Base-by-base conservation (phyloP, 2,329 filamentous ascomycete species). In the Apiospora hydei region DNA sequence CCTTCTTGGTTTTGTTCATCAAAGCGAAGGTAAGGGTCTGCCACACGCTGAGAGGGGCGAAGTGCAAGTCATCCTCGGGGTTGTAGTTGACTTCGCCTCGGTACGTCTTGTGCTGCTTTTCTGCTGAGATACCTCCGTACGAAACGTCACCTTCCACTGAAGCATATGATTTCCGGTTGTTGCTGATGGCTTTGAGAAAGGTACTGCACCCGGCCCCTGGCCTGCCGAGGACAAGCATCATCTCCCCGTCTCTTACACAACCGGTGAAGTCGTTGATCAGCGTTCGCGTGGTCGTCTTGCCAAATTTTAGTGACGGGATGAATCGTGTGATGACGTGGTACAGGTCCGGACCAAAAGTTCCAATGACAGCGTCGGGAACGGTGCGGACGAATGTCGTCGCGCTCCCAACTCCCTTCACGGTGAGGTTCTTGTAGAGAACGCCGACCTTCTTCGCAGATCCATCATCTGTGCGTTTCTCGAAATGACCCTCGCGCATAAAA, bases 11-110 rank as follows among this genome's bases (percentile, higher is more conserved):
- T 83, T 94, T 94, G 82, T 91, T 94, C 81, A 90, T 88, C 68
- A 95, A 83, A 0, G 93, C 92, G 77, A 96, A 95, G 4, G 88
- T 89, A 57, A 96, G 84, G 0, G 93, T 95, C 81, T 95, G 92
- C 87, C 92, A 93, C 0, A 96, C 93, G 7, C 91, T 94, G 47
- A 96, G 84, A 1, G 87, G 87, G 3, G 93, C 91, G 78, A 95
- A 91, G 79, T 96, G 93, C 24, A 89, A 86, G 77, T 95, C 93
- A 75, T 94, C 93, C 80, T 96, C 93, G 21, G 89, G 89, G 76
- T 94, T 94, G 80, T 95, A 95, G 76, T 91, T 92, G 78, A 94
- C 92, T 79, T 95, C 93, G 47, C 93, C 93, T 66, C 92, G 86
- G 80, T 92, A 95, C 74, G 88, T 85, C 77, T 91, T 90, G 77